Conservation (phyloP, 2,329 filamentous ascomycete genomes). For the Penicillium sp. region DNA sequence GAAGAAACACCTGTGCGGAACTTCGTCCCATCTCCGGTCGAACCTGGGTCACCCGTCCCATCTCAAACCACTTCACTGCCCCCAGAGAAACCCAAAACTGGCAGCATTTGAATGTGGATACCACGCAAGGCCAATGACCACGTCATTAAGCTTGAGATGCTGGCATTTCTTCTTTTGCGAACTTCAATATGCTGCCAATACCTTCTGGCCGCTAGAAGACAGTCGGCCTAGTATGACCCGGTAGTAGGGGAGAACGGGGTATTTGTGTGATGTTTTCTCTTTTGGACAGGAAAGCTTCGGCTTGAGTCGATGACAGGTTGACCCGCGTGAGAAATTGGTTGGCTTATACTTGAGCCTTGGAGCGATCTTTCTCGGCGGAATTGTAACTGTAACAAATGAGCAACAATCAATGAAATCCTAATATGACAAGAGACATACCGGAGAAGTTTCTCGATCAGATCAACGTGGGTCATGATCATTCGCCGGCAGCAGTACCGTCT, state of each 20-base stretch:
- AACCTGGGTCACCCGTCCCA: background rate
- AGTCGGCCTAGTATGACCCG: background rate
- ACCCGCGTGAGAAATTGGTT: slow-evolving; percentile 2
- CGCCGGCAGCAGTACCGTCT: slow-evolving; percentile 96
- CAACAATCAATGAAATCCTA: background rate
- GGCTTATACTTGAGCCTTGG: slow-evolving; percentile 21
- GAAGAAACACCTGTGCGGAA: slow-evolving; percentile 1
- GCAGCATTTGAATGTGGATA: background rate
- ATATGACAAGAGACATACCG: slow-evolving; percentile 52
- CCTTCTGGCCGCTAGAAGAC: background rate
- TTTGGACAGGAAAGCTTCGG: background rate
- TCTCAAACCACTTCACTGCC: background rate
- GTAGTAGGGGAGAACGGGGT: background rate
- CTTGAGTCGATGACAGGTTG: background rate
- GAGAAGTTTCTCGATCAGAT: slow-evolving; percentile 94
- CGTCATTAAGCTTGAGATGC: background rate
- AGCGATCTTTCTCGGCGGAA: slow-evolving; percentile 26
- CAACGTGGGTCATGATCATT: slow-evolving; percentile 99
- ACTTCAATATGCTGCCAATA: background rate
- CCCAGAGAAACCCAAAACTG: background rate
- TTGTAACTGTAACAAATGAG: slow-evolving; percentile 21
- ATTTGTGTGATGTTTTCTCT: background rate
- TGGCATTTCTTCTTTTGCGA: background rate
- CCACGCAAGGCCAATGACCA: background rate
- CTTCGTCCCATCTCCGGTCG: background rate